Conservation (phyloP, 768 basidiomycete species). For the Boletus fagicola region DNA sequence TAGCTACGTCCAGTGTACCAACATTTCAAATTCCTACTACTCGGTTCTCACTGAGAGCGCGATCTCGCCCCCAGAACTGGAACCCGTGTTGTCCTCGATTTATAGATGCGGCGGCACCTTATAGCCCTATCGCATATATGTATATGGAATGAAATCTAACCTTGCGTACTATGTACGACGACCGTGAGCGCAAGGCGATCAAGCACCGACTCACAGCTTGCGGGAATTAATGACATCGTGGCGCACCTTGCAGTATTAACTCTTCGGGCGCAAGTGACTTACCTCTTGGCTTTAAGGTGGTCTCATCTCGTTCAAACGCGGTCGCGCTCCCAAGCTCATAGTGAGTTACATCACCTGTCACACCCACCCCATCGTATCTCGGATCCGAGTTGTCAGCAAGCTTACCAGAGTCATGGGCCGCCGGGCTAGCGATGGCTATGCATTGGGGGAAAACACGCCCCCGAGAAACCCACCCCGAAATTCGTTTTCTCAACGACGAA, state of each 20-base stretch:
- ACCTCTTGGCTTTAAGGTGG: neutral
- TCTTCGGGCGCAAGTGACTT: neutral
- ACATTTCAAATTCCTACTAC: neutral
- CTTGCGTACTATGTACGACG: neutral
- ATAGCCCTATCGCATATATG: neutral
- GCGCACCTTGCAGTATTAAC: too few relatives aligned
- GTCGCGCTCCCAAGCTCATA: neutral
- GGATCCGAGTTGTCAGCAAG: neutral
- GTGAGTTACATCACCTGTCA: neutral
- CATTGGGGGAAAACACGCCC: neutral
- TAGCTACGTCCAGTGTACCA: neutral
- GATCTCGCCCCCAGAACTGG: too few relatives aligned
- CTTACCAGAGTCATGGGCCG: neutral
- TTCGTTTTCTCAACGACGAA: neutral
- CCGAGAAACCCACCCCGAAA: neutral
- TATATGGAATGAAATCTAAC: neutral
- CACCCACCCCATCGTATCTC: neutral
- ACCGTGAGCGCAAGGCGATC: neutral
- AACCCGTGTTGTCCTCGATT: too few relatives aligned
- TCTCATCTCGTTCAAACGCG: neutral
- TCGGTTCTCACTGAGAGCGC: too few relatives aligned
- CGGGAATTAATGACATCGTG: neutral
- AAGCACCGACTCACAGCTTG: neutral
- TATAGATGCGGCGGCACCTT: neutral
- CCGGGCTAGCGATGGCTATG: too few relatives aligned